Evolutionary conservation across 768 basidiomycete genomes (phyloP), one percentile per base, ranked within the genome.

Genomic region (Trametes elegans): DNA sequence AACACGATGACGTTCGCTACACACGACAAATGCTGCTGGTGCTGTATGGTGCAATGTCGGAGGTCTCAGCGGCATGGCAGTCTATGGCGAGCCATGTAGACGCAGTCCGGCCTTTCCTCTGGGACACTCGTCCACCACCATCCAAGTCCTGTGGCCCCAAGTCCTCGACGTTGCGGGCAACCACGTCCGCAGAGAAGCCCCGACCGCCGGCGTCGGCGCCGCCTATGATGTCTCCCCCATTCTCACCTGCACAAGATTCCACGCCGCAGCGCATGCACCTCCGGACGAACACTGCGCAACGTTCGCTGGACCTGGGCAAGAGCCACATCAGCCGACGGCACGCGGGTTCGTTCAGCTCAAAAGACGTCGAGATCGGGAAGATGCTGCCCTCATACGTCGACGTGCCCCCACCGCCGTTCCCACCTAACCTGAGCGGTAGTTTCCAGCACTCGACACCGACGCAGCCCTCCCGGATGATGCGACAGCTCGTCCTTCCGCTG

Each of bases 291-390:
- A 36, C 71, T 62, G 27, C 59, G 9, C 53, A 62, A 27, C 41
- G 61, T 38, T 47, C 68, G 62, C 19, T 66, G 53, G 58, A 55
- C 58, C 23, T 68, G 63, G 53, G 78, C 71, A 52, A 77, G 79
- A 70, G 69, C 23, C 83, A 83, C 24, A 85, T 80, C 44, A 79
- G 82, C 21, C 78, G 93, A 39, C 79, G 94, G 32, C 90, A 96
- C 68, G 94, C 90, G 5, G 94, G 94, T n/a, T 96, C 94, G 3
- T 98, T 96, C 73, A 96, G 94, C 58, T 85, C 80, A 23, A 89
- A 92, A 66, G 94, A 97, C 67, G 88, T 96, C 6, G 87, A 96
- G 66, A 84, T 90, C 46, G 94, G 94, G 35, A 91, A 86, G 70
- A 76, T 81, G 50, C 68, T 90, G 45, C 87, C 90, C 7, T 86